These are phyloP conservation scores for Alloascoidea africana DNA, from an alignment of 805 yeast genomes.

Conservation along the genomic window DNA sequence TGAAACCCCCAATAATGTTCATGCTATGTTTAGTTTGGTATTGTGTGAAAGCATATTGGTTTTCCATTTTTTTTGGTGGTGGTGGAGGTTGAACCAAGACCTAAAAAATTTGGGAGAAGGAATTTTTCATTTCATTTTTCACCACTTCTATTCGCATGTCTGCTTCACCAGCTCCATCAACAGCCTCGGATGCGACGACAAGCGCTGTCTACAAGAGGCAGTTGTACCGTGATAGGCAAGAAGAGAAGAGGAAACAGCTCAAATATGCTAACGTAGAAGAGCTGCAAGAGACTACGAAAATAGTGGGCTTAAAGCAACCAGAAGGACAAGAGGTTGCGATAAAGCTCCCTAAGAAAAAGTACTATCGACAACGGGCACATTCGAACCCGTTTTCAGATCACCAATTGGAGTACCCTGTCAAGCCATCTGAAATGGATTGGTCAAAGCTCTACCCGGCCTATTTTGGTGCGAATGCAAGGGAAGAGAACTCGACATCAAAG, in stretches of 20 bases:
- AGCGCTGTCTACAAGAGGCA: constrained; percentile 23
- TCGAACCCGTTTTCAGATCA: constrained; percentile 97
- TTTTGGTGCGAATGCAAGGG: constrained; percentile 17
- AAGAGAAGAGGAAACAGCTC: constrained; percentile 25
- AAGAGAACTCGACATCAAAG: constrained; percentile 24
- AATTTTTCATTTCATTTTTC: no score
- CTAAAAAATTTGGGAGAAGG: no score
- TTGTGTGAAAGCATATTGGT: no score
- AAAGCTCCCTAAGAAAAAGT: constrained; percentile 70
- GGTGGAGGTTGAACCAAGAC: no score
- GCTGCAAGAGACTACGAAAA: constrained; percentile 1
- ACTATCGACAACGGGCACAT: constrained; percentile 93
- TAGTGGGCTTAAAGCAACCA: no score
- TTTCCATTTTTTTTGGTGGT: no score
- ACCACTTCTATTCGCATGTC: no score
- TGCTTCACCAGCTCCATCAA: no score
- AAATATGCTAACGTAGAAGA: constrained; percentile 23
- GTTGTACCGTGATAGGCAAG: constrained; percentile 32
- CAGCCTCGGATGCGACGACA: no score
- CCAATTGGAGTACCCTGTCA: constrained; percentile 69
- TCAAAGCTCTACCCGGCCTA: constrained; percentile 51
- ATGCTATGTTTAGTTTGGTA: no score
- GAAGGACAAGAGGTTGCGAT: constrained; percentile 15
- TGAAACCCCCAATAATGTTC: no score
- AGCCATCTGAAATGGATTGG: constrained; percentile 88